A percentile compares a stretch with the other conserved stretches of the same genome.
Evolutionary conservation across 345 rosid genomes (phyloP).

Genomic region (Gossypioides kirkii): DNA sequence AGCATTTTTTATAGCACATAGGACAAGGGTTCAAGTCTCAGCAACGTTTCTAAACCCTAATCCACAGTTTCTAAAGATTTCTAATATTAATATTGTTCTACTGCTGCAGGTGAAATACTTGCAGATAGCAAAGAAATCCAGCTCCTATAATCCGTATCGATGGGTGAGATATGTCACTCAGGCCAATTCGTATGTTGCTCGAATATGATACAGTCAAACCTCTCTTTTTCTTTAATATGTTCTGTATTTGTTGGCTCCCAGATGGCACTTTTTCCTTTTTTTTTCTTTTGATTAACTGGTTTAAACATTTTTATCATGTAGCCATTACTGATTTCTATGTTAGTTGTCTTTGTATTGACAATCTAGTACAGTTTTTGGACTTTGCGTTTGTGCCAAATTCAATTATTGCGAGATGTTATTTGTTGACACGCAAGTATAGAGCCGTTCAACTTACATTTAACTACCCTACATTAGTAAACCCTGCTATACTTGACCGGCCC

Average conservation of each 20-base stretch:
- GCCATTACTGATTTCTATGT: background rate
- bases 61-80: background rate
- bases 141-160: constrained; percentile 78
- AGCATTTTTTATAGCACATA: no score
- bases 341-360: background rate
- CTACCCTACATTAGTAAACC: background rate
- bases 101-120: constrained; percentile 84
- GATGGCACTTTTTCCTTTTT: background rate
- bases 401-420: background rate
- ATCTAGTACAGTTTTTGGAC: background rate
- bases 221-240: background rate
- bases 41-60: background rate
- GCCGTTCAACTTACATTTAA: background rate
- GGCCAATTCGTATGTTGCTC: constrained; percentile 95
- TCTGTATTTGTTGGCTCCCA: background rate
- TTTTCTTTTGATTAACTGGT: background rate
- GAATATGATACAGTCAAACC: constrained; percentile 33
- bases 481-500: background rate
- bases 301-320: background rate
- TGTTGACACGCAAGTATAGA: background rate
- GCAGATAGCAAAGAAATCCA: constrained; percentile 93
- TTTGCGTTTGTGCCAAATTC: background rate
- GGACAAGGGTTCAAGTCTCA: background rate
- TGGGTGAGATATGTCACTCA: constrained; percentile 99
- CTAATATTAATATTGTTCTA: background rate